Conservation (phyloP, 1,139 yeast species). For the Candida albicans region DNA sequence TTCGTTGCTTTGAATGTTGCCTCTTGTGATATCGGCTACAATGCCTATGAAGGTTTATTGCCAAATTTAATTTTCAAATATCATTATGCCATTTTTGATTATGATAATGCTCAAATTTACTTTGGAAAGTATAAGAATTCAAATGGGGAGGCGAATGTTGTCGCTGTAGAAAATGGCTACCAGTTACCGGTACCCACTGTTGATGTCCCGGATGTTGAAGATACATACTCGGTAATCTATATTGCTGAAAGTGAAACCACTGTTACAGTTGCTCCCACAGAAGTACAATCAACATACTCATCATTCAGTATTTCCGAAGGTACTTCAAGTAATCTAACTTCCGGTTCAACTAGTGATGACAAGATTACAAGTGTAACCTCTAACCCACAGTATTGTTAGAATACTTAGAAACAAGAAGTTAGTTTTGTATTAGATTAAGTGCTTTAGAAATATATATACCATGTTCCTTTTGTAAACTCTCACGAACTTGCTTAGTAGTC, state of each 20-base stretch:
- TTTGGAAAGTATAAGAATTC: slow-evolving; percentile 17
- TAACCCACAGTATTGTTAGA: no score
- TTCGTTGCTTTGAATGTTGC: slow-evolving; percentile 17
- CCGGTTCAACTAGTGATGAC: no score
- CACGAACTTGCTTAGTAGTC: no score
- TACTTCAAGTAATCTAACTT: no score
- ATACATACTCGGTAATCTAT: slow-evolving; percentile 19
- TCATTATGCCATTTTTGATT: slow-evolving; percentile 22
- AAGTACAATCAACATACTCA: not conserved
- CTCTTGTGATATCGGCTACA: slow-evolving; percentile 17
- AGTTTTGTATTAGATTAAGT: no score
- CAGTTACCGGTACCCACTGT: slow-evolving; percentile 19
- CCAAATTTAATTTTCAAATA: slow-evolving; percentile 22
- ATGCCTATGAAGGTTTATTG: slow-evolving; percentile 19
- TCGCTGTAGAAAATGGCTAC: slow-evolving; percentile 7
- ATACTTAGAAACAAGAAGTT: no score
- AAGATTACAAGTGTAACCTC: no score
- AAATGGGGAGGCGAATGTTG: slow-evolving; percentile 1
- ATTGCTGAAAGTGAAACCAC: slow-evolving; percentile 16
- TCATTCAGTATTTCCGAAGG: no score
- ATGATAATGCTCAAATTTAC: slow-evolving; percentile 18
- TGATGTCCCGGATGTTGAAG: slow-evolving; percentile 16
- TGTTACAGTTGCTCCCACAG: not conserved
- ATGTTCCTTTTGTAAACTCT: no score
- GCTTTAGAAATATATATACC: no score